phyloP scores from a whole-genome alignment of 257 asterid genomes.

The Orobanche coerulescens region DNA sequence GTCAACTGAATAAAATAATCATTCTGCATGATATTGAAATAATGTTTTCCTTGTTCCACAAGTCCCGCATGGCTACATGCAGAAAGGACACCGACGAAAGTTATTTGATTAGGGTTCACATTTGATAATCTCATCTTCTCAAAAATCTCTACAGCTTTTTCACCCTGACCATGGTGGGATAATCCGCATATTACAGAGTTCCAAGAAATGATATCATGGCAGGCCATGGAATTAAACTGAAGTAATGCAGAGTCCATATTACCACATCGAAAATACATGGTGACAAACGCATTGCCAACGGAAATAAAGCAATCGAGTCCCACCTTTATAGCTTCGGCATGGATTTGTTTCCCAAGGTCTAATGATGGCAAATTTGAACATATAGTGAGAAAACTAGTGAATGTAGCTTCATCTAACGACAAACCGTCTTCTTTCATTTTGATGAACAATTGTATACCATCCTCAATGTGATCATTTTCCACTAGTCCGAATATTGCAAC shows the following conservation, averaged over 20 bases:
- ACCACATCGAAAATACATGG: constrained; percentile 59
- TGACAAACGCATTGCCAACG: constrained; percentile 42
- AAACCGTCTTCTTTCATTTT: constrained; percentile 38
- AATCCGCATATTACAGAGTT: constrained; percentile 62
- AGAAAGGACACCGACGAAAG: constrained; percentile 56
- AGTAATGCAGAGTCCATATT: constrained; percentile 40
- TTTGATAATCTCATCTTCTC: constrained; percentile 41
- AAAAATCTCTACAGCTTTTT: constrained; percentile 40
- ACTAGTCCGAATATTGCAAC: constrained; percentile 54
- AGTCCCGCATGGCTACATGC: constrained; percentile 69
- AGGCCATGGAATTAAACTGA: constrained; percentile 36
- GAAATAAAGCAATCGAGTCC: constrained; percentile 41
- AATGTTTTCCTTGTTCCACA: constrained; percentile 38
- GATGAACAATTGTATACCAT: constrained; percentile 40
- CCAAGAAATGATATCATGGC: constrained; percentile 49
- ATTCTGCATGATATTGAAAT: constrained; percentile 35
- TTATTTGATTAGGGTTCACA: constrained; percentile 41
- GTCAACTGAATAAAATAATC: constrained; percentile 35
- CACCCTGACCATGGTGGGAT: constrained; percentile 53
- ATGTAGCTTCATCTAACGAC: constrained; percentile 45
- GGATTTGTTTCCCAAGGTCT: constrained; percentile 57
- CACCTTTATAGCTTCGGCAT: constrained; percentile 38
- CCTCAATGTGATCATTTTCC: constrained; percentile 43
- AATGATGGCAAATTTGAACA: constrained; percentile 53
- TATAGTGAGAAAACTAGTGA: constrained; percentile 46